A percentile compares a stretch with the other conserved stretches of the same genome.
These are phyloP conservation scores for Colletotrichum tofieldiae DNA, from an alignment of 2,329 filamentous ascomycete genomes.

Conservation along the genomic window DNA sequence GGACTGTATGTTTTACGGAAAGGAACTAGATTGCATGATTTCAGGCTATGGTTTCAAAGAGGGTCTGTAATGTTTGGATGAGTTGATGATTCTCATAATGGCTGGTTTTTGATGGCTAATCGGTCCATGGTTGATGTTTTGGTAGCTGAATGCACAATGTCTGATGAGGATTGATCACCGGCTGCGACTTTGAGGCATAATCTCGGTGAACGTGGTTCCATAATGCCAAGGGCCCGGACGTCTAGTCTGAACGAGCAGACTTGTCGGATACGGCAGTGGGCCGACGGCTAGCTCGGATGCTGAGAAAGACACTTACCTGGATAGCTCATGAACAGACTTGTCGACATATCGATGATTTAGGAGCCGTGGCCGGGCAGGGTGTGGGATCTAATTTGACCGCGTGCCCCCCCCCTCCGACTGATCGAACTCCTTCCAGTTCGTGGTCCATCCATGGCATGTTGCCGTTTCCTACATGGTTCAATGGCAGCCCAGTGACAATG, in stretches of 20 bases:
- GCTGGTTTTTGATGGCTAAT: constrained; percentile 12
- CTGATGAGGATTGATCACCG: background rate
- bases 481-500: no score
- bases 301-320: no score
- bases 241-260: background rate
- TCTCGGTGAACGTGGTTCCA: background rate
- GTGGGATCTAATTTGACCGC: background rate
- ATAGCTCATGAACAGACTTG: no score
- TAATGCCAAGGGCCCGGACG: background rate
- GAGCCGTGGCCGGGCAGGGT: background rate
- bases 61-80: background rate
- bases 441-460: background rate
- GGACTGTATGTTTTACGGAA: constrained; percentile 49
- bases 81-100: background rate
- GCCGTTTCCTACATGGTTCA: background rate
- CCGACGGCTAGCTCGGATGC: background rate
- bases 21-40: background rate
- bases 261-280: background rate
- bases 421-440: background rate
- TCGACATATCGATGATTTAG: no score
- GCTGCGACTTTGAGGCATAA: background rate
- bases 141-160: constrained; percentile 11
- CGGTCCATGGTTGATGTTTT: constrained; percentile 23
- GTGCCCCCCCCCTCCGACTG: background rate
- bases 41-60: background rate